Base-by-base conservation (phyloP, 768 basidiomycete genomes). In the Piloderma croceum region DNA sequence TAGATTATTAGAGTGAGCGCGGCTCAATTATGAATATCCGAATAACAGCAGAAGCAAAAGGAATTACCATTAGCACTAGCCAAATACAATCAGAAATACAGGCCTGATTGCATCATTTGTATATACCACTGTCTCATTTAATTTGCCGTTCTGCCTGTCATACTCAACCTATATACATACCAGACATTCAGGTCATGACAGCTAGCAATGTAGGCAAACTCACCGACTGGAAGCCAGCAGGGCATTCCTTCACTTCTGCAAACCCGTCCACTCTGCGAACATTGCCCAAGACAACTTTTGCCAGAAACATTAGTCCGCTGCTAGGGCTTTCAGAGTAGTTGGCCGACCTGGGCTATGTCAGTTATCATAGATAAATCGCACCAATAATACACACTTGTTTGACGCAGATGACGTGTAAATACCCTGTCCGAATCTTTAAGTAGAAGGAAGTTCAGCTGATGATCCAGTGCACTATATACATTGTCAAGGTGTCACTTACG, bases 61-160 rank as follows among this genome's bases (percentile, higher is more conserved):
- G n/a, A n/a, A n/a, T n/a, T n/a, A n/a, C n/a, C n/a, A n/a, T n/a
- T 36, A 38, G 25, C n/a, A n/a, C n/a, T n/a, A n/a, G n/a, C n/a
- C 56, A 38, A 43, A 39, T 19, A 39, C 25, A 32, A 43, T 43
- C 19, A 43, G 42, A 23, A 38, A 43, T 38, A 43, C 37, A 20
- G 42, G 42, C 18, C 42, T 15, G 37, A 43, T 43, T 12, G 42
- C 42, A 33, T 38, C 37, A 24, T 43, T 25, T 21, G 17, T 31
- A 39, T 43, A 43, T 13, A 43, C 27, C 17, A 43, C 27, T 10
- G 42, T 38, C 42, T 43, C 42, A 37, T 43, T 43, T 27, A 43
- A 39, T 25, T 15, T 23, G 19, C 37, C 37, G 18, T 34, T 34
- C 20, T 19, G 17, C 31, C 27, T 43, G 21, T 43, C 37, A 23